Evolutionary conservation across 805 yeast species (phyloP).

Genomic region (Wickerhamiella lipophila): DNA sequence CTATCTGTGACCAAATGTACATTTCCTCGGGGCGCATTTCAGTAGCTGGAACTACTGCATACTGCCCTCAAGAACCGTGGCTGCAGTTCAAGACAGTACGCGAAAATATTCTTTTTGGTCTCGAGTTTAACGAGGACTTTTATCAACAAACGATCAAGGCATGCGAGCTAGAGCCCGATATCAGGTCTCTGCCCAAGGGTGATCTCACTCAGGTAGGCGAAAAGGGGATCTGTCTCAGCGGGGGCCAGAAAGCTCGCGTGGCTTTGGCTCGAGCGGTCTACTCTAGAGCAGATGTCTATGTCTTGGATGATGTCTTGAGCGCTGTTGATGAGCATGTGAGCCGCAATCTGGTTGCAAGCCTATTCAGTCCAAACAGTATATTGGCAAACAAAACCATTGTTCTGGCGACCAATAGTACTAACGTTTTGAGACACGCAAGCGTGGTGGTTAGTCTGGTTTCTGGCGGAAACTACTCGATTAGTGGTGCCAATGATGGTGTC

Average conservation of each 20-base stretch:
- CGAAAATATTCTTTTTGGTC: slow-evolving; percentile 79
- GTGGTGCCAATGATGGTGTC: neutral
- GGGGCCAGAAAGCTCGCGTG: slow-evolving; percentile 90
- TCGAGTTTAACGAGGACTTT: slow-evolving; percentile 60
- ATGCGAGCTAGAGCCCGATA: slow-evolving; percentile 68
- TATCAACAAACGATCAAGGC: slow-evolving; percentile 67
- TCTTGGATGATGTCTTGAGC: slow-evolving; percentile 80
- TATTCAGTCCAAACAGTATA: slow-evolving; percentile 66
- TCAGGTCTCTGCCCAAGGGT: slow-evolving; percentile 65
- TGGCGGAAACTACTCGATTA: slow-evolving; percentile 27
- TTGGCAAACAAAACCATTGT: slow-evolving; percentile 54
- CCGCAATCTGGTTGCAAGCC: slow-evolving; percentile 60
- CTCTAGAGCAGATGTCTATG: slow-evolving; percentile 77
- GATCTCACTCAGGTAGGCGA: slow-evolving; percentile 87
- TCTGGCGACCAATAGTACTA: slow-evolving; percentile 66
- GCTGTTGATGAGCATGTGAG: slow-evolving; percentile 96
- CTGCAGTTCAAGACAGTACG: slow-evolving; percentile 79
- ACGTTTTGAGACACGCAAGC: slow-evolving; percentile 53
- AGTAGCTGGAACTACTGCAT: slow-evolving; percentile 61
- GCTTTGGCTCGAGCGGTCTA: slow-evolving; percentile 89
- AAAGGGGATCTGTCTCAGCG: slow-evolving; percentile 88
- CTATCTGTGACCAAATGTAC: slow-evolving; percentile 65
- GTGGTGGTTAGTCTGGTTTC: slow-evolving; percentile 49
- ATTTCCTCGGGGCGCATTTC: slow-evolving; percentile 55
- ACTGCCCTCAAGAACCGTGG: slow-evolving; percentile 86